A percentile compares a stretch with the other conserved stretches of the same genome.
Evolutionary conservation across 2,329 filamentous ascomycete genomes (phyloP).

Genomic region (Chaetomium olivaceum): DNA sequence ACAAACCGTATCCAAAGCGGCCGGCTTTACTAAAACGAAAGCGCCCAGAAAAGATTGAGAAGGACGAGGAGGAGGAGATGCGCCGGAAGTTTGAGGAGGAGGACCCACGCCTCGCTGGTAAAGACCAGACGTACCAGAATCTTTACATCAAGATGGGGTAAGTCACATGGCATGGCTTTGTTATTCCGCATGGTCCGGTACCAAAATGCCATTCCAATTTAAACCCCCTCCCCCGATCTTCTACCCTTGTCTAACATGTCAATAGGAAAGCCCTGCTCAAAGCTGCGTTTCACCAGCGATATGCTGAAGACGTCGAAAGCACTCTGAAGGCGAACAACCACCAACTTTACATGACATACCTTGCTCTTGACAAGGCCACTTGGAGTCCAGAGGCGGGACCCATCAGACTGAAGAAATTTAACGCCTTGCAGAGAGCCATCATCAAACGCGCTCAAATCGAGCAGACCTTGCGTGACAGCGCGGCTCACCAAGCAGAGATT

Average conservation of each 20-base stretch:
- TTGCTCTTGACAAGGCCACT: slow-evolving; percentile 36
- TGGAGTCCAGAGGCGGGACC: neutral
- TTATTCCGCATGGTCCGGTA: neutral
- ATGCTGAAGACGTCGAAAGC: slow-evolving; percentile 33
- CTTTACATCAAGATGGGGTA: slow-evolving; percentile 28
- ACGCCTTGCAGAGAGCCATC: no score
- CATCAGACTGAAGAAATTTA: slow-evolving; percentile 37
- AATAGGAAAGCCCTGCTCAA: slow-evolving; percentile 36
- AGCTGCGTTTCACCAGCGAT: slow-evolving; percentile 41
- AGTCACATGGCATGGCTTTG: slow-evolving; percentile 4
- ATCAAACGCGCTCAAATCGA: slow-evolving; percentile 29
- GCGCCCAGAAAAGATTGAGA: slow-evolving; percentile 24
- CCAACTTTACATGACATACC: slow-evolving; percentile 41
- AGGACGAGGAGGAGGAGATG: slow-evolving; percentile 21
- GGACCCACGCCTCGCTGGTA: slow-evolving; percentile 1
- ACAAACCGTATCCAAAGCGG: slow-evolving; percentile 41
- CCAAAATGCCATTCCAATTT: neutral
- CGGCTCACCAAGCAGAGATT: slow-evolving; percentile 27
- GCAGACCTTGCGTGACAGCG: slow-evolving; percentile 24
- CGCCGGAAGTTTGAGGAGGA: slow-evolving; percentile 9
- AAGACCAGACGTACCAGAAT: slow-evolving; percentile 13
- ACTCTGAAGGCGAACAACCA: slow-evolving; percentile 33
- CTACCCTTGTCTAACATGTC: neutral
- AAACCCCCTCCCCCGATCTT: neutral
- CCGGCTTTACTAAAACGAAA: slow-evolving; percentile 45